phyloP scores from a whole-genome alignment of 176 grass and related monocot species.

The Lolium perenne region DNA sequence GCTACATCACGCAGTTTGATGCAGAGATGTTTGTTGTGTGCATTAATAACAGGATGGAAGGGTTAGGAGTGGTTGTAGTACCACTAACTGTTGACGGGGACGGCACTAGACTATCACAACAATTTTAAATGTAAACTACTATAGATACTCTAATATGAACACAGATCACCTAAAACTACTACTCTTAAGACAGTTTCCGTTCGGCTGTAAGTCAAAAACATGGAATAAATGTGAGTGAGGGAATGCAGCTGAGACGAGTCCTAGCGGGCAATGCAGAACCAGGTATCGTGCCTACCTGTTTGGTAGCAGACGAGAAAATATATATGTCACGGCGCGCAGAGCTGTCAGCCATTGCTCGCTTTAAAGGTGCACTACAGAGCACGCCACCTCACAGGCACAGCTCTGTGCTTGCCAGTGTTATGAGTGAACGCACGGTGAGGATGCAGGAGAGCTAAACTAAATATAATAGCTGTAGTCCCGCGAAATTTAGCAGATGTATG shows the following conservation, averaged over 20 bases:
- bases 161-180: no score
- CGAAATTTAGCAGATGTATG: slow-evolving; percentile 8
- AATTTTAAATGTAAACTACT: no score
- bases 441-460: neutral
- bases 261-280: slow-evolving; percentile 21
- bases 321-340: slow-evolving; percentile 30
- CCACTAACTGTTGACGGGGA: neutral
- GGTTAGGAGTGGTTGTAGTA: neutral
- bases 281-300: neutral
- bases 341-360: slow-evolving; percentile 26
- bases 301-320: slow-evolving; percentile 22
- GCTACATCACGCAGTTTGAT: neutral
- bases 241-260: slow-evolving; percentile 1
- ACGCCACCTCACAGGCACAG: slow-evolving; percentile 34
- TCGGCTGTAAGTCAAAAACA: no score
- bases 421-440: neutral
- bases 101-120: neutral
- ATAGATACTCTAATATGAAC: no score
- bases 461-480: neutral
- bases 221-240: no score
- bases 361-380: slow-evolving; percentile 49
- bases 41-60: neutral
- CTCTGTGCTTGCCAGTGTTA: slow-evolving; percentile 12
- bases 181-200: no score
- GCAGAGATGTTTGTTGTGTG: neutral